Evolutionary conservation across 208 protist genomes (phyloP).

Genomic region (Porcisia hertigi): DNA sequence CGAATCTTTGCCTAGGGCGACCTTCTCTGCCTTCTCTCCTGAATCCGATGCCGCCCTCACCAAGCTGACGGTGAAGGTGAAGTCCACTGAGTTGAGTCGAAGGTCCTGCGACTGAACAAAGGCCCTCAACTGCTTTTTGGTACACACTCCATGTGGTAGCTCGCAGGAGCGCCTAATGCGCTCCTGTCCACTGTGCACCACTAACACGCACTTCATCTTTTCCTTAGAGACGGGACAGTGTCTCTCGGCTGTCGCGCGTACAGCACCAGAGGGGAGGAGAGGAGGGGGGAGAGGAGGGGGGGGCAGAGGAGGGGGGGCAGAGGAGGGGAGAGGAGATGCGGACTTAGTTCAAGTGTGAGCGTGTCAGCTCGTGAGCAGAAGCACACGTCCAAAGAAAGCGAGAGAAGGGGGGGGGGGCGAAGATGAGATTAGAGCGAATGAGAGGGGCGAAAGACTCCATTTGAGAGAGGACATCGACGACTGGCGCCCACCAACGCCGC

Average conservation of each 20-base stretch:
- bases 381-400: too few species aligned
- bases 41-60: not conserved
- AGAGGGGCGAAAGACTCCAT: slow-evolving; percentile 1
- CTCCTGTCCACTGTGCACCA: slow-evolving; percentile 44
- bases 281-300: too few species aligned
- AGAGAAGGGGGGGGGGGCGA: too few species aligned
- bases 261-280: not conserved
- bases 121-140: slow-evolving; percentile 28
- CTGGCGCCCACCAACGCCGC: not conserved
- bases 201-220: slow-evolving; percentile 52
- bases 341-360: too few species aligned
- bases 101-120: slow-evolving; percentile 65
- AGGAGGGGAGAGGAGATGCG: too few species aligned
- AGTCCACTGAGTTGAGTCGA: slow-evolving; percentile 53
- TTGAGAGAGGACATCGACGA: not conserved
- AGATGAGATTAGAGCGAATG: not conserved
- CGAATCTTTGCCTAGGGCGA: slow-evolving; percentile 20
- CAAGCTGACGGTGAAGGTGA: slow-evolving; percentile 42
- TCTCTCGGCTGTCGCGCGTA: not conserved
- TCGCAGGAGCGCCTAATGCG: slow-evolving; percentile 56
- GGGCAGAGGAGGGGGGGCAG: too few species aligned
- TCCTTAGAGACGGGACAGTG: not conserved
- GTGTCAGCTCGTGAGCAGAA: too few species aligned
- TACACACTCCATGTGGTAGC: slow-evolving; percentile 23
- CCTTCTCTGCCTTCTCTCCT: not conserved